Evolutionary conservation across 2,329 filamentous ascomycete species (phyloP), one percentile per base, ranked within the genome.

Genomic region (Aaosphaeria arxii): DNA sequence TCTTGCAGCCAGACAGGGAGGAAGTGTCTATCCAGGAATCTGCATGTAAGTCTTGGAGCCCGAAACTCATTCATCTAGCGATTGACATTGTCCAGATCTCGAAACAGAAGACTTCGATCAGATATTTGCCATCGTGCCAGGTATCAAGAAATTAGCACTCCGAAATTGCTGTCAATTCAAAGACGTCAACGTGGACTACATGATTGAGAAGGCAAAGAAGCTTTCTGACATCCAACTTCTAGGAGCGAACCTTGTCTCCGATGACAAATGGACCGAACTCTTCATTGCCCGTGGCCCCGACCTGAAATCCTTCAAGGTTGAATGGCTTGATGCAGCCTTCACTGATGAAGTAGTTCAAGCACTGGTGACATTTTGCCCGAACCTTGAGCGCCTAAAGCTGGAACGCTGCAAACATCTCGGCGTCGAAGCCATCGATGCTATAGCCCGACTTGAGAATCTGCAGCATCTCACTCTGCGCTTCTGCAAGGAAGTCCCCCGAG

Each of bases 141-240:
- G 77, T 5, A 74, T 96, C 46, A 83, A 83, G 58, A 80, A 79
- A 40, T 77, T 96, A 48, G 87, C 90, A 55, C 74, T 95, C 7
- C 84, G 87, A 43, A 92, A 91, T 61, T 89, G 86, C n/a, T 88
- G 94, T 43, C 91, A 96, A 63, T 87, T 96, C 77, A 96, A 95
- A 70, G 88, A 96, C 61, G 77, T 78, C 36, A 87, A 91, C 39
- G 80, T 96, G 69, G 82, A 89, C 45, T 96, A 92, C 66, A 81
- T 96, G 61, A 76, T 89, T 17, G 84, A 84, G 47, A 87, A 89
- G 42, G 80, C 87, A 43, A 80, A 83, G 43, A 71, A 80, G 6
- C 75, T 96, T n/a, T 81, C 84, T 50, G 79, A 83, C 47, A 77
- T 97, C 40, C 88, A 90, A 53, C 78, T 97, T 0, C 86, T 94